Conservation (phyloP, 371 early-diverging fungal species). For the Mucor plumbeus region DNA sequence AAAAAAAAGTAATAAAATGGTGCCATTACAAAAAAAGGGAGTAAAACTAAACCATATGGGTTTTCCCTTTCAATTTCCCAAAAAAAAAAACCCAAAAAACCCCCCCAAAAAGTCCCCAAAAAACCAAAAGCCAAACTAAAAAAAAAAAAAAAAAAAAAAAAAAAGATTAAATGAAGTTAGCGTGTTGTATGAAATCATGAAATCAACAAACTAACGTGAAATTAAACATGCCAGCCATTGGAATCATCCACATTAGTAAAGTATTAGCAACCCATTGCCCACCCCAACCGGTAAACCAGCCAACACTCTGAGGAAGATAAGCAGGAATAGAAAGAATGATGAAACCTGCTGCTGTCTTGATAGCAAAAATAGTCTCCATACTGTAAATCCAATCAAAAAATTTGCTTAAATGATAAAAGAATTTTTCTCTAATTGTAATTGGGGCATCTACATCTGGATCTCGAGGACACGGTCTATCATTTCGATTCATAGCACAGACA, state of each 20-base stretch:
- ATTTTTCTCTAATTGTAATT: slow-evolving; percentile 21
- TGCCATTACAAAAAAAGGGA: no score
- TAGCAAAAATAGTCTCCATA: slow-evolving; percentile 34
- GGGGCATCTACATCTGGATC: slow-evolving; percentile 52
- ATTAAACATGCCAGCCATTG: slow-evolving; percentile 42
- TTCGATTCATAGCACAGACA: slow-evolving; percentile 5
- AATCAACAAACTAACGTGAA: slow-evolving; percentile 28
- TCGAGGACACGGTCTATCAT: slow-evolving; percentile 14
- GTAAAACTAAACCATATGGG: no score
- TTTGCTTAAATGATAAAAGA: slow-evolving; percentile 22
- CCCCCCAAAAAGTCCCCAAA: no score
- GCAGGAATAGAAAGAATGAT: slow-evolving; percentile 40
- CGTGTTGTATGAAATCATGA: neutral
- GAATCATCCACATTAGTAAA: slow-evolving; percentile 45
- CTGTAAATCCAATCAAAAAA: slow-evolving; percentile 31
- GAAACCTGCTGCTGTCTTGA: slow-evolving; percentile 41
- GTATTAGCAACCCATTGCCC: slow-evolving; percentile 52
- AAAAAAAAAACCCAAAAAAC: no score
- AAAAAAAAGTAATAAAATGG: no score
- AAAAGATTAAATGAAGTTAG: neutral
- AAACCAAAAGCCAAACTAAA: no score
- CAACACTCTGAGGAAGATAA: slow-evolving; percentile 31
- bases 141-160: no score
- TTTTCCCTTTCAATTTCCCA: no score
- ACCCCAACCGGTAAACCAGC: slow-evolving; percentile 45